A percentile compares a stretch with the other conserved stretches of the same genome.
Conservation (phyloP, 345 rosid genomes). For the Isatis tinctoria region DNA sequence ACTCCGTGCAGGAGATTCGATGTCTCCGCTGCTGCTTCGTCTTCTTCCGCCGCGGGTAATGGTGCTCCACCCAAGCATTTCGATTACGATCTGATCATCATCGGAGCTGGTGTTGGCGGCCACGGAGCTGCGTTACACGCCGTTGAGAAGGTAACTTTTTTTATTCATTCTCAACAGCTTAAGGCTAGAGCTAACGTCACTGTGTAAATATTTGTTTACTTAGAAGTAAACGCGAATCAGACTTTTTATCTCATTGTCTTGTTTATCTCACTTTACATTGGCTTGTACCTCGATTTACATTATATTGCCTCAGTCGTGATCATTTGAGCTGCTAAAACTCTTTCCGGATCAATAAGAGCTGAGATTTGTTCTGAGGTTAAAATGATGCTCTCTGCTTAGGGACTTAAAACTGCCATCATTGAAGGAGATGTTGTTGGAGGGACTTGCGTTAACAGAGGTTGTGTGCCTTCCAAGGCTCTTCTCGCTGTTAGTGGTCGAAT, state of each 20-base stretch:
- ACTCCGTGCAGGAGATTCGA: constrained; percentile 3
- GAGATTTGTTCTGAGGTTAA: background rate
- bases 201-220: background rate
- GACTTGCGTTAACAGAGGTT: constrained; percentile 96
- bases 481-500: constrained; percentile 94
- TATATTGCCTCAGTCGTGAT: background rate
- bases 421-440: constrained; percentile 99
- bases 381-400: constrained; percentile 35
- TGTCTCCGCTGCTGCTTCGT: constrained; percentile 38
- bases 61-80: constrained; percentile 68
- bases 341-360: background rate
- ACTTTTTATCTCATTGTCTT: background rate
- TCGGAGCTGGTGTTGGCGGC: constrained; percentile 98
- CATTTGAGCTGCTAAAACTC: background rate
- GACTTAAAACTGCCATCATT: constrained; percentile 87
- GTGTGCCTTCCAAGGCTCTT: constrained; percentile 99
- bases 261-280: background rate
- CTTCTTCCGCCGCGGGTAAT: constrained; percentile 30
- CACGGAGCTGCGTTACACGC: constrained; percentile 99
- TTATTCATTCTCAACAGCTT: background rate
- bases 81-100: constrained; percentile 86
- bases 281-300: too few species aligned
- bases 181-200: background rate
- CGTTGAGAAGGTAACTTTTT: constrained; percentile 61
- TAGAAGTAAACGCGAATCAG: background rate